phyloP scores from a whole-genome alignment of 2,329 filamentous ascomycete species.

The Diplodia scrobiculata region DNA sequence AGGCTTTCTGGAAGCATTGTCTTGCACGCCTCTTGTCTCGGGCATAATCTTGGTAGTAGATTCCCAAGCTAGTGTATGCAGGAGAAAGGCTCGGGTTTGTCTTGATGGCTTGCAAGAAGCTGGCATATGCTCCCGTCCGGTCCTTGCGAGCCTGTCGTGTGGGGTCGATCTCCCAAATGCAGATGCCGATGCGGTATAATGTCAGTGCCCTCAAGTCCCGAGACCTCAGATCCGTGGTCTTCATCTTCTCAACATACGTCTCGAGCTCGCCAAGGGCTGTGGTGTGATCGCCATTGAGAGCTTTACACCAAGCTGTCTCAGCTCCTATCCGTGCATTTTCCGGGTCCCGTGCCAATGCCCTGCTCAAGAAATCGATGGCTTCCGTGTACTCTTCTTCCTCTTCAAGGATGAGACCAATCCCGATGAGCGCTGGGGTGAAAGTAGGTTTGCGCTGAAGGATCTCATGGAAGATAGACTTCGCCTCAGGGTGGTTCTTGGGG shows the following conservation, averaged over 20 bases:
- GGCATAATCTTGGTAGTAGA: slow-evolving; percentile 89
- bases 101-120: slow-evolving; percentile 81
- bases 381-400: slow-evolving; percentile 86
- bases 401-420: slow-evolving; percentile 86
- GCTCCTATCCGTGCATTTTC: slow-evolving; percentile 76
- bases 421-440: slow-evolving; percentile 80
- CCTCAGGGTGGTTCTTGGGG: slow-evolving; percentile 85
- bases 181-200: slow-evolving; percentile 82
- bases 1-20: slow-evolving; percentile 94
- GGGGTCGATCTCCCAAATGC: slow-evolving; percentile 80
- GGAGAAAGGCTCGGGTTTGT: slow-evolving; percentile 86
- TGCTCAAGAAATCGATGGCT: slow-evolving; percentile 76
- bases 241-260: slow-evolving; percentile 66
- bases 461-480: slow-evolving; percentile 79
- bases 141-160: slow-evolving; percentile 75
- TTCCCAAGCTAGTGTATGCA: slow-evolving; percentile 84
- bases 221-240: slow-evolving; percentile 61
- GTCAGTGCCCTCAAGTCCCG: slow-evolving; percentile 80
- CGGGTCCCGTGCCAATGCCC: slow-evolving; percentile 72
- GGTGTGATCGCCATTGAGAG: slow-evolving; percentile 74
- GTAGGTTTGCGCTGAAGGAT: slow-evolving; percentile 74
- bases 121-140: slow-evolving; percentile 77
- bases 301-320: slow-evolving; percentile 91
- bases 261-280: slow-evolving; percentile 70
- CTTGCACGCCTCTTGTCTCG: slow-evolving; percentile 83